These are phyloP conservation scores for Spathaspora hagerdaliae DNA, from an alignment of 805 yeast species.

Conservation along the genomic window DNA sequence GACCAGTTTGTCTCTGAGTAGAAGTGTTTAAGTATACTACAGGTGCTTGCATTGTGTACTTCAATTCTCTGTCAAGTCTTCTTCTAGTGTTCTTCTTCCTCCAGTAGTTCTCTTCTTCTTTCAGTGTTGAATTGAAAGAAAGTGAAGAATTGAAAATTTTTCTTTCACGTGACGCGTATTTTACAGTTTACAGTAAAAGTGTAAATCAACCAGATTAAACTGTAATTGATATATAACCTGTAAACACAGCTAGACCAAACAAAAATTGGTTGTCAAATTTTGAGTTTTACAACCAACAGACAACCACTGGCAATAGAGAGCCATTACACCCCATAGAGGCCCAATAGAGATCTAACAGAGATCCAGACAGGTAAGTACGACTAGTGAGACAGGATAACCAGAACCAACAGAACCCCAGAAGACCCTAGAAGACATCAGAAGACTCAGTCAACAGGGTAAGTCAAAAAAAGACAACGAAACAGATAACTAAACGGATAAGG, in stretches of 20 bases:
- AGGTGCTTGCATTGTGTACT: slow-evolving; percentile 40
- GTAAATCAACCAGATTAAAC: not conserved
- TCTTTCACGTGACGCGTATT: not conserved
- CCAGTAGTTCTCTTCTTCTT: no score
- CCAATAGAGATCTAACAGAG: no score
- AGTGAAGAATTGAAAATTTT: not conserved
- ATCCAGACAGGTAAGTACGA: no score
- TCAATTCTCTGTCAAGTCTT: not conserved
- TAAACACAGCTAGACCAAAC: not conserved
- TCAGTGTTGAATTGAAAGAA: no score
- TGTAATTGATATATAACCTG: not conserved
- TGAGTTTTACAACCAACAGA: not conserved
- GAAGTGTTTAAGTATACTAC: slow-evolving; percentile 61
- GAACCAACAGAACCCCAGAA: no score
- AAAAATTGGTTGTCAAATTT: not conserved
- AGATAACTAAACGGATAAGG: not conserved
- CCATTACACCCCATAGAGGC: no score
- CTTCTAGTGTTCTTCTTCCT: not conserved
- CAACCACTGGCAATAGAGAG: no score
- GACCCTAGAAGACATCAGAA: no score
- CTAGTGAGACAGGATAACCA: no score
- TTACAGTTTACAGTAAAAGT: not conserved
- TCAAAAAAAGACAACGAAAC: not conserved
- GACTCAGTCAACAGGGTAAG: no score
- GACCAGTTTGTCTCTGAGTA: slow-evolving; percentile 91